A percentile compares a stretch with the other conserved stretches of the same genome.
Evolutionary conservation across 768 basidiomycete genomes (phyloP).

Genomic region (Podaxis mareebaensis): DNA sequence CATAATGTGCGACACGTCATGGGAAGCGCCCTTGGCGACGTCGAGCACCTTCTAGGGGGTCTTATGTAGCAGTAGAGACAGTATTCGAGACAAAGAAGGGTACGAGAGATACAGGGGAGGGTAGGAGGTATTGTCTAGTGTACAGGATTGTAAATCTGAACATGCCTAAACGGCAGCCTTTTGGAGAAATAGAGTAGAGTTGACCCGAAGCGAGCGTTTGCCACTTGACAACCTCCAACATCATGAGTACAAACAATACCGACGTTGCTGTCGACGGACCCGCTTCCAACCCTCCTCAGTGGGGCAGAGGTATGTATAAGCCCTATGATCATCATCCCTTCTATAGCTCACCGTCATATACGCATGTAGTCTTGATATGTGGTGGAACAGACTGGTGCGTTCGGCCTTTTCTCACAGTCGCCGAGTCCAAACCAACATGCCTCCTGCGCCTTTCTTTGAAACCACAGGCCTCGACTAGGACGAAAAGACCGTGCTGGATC

Average conservation of each 20-base stretch:
- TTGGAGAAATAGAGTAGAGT: slow-evolving; percentile 18
- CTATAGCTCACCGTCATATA: slow-evolving; percentile 23
- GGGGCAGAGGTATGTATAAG: slow-evolving; percentile 41
- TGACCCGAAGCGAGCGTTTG: slow-evolving; percentile 18
- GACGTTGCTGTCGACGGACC: slow-evolving; percentile 12
- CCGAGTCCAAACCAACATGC: slow-evolving; percentile 22
- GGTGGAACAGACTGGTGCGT: slow-evolving; percentile 88
- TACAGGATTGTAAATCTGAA: slow-evolving; percentile 11
- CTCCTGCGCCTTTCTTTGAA: slow-evolving; percentile 18
- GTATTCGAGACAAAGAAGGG: neutral
- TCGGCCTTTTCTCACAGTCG: slow-evolving; percentile 30
- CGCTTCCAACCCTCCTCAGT: slow-evolving; percentile 34
- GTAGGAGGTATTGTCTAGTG: neutral
- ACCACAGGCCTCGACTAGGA: slow-evolving; percentile 69
- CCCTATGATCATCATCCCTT: slow-evolving; percentile 17
- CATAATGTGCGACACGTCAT: neutral
- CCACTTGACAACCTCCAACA: slow-evolving; percentile 18
- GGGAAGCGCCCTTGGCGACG: neutral
- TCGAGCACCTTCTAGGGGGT: neutral
- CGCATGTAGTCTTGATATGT: slow-evolving; percentile 67
- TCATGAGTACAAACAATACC: slow-evolving; percentile 16
- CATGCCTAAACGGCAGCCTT: slow-evolving; percentile 11
- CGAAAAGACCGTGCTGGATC: slow-evolving; percentile 65
- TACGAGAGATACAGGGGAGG: neutral
- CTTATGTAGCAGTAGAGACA: neutral